Conservation (phyloP, 179 eudicot species). For the Drosera spatulata region DNA sequence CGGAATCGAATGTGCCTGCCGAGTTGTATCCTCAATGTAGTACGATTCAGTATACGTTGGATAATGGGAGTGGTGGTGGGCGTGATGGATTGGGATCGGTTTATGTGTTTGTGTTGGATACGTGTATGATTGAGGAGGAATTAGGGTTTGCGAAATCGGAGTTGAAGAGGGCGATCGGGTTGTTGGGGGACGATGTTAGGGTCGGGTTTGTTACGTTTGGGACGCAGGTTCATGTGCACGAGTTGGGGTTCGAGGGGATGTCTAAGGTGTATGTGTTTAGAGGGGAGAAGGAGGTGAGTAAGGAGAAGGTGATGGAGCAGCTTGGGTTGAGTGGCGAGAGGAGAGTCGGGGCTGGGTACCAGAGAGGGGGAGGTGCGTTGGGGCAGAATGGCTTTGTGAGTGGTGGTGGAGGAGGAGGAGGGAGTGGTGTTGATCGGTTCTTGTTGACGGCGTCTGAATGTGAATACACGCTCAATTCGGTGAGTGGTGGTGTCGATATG, state of each 20-base stretch:
- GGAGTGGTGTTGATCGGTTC: slow-evolving; percentile 37
- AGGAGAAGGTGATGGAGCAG: slow-evolving; percentile 93
- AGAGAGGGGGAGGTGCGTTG: slow-evolving; percentile 9
- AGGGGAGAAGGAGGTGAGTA: slow-evolving; percentile 62
- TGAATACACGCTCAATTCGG: slow-evolving; percentile 42
- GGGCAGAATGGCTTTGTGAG: slow-evolving; percentile 27
- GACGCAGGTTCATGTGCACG: slow-evolving; percentile 96
- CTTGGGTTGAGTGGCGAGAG: slow-evolving; percentile 50
- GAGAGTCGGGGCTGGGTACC: slow-evolving; percentile 31
- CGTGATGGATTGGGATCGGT: slow-evolving; percentile 11
- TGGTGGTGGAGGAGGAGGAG: slow-evolving; percentile 6
- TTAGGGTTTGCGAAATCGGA: slow-evolving; percentile 71
- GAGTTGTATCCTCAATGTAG: slow-evolving; percentile 76
- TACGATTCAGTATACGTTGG: slow-evolving; percentile 38
- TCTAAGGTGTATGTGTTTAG: slow-evolving; percentile 81
- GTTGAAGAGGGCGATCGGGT: slow-evolving; percentile 49
- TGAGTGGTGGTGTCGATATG: too few relatives aligned
- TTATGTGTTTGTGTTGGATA: slow-evolving; percentile 62
- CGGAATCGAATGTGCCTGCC: slow-evolving; percentile 73
- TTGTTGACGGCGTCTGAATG: slow-evolving; percentile 92
- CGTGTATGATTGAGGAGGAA: slow-evolving; percentile 92
- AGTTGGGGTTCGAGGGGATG: slow-evolving; percentile 74
- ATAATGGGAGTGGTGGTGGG: too few relatives aligned
- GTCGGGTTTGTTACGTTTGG: slow-evolving; percentile 84
- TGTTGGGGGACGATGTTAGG: slow-evolving; percentile 61